A percentile compares a stretch with the other conserved stretches of the same genome.
phyloP scores from a whole-genome alignment of 257 asterid species.

The Henckelia pumila region DNA sequence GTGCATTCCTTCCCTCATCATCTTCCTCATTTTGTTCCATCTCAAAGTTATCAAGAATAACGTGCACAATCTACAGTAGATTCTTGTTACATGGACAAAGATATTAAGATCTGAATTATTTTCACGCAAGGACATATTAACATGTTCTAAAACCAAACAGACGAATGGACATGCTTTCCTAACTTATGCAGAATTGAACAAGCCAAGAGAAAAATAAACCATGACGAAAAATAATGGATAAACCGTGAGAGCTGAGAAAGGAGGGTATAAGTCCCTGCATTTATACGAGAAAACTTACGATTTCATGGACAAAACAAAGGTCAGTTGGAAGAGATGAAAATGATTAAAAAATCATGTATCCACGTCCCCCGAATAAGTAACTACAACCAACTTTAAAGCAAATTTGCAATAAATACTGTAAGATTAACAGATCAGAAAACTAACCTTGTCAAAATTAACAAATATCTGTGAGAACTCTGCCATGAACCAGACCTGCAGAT shows the following conservation, averaged over 20 bases:
- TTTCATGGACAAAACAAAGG: neutral
- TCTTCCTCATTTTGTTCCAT: conserved; percentile 56
- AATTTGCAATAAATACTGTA: neutral
- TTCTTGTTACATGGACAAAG: conserved; percentile 9
- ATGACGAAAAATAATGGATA: neutral
- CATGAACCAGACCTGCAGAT: conserved; percentile 91
- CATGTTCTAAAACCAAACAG: neutral
- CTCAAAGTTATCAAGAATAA: conserved; percentile 74
- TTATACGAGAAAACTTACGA: neutral
- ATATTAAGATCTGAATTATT: neutral
- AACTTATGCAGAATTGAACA: neutral
- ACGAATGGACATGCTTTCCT: neutral
- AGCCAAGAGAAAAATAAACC: neutral
- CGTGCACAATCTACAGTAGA: conserved; percentile 65
- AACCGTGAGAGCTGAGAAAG: neutral
- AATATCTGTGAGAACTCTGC: conserved; percentile 77
- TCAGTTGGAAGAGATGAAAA: neutral
- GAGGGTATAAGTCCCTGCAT: neutral
- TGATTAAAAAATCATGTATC: neutral
- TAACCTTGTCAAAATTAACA: conserved; percentile 77
- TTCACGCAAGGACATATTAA: neutral
- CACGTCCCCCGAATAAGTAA: conserved; percentile 11
- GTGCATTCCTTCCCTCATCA: conserved; percentile 64
- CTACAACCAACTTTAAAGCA: neutral
- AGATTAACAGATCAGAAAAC: conserved; percentile 23